Conservation (phyloP, 257 asterid species). For the Cordia subcordata region DNA sequence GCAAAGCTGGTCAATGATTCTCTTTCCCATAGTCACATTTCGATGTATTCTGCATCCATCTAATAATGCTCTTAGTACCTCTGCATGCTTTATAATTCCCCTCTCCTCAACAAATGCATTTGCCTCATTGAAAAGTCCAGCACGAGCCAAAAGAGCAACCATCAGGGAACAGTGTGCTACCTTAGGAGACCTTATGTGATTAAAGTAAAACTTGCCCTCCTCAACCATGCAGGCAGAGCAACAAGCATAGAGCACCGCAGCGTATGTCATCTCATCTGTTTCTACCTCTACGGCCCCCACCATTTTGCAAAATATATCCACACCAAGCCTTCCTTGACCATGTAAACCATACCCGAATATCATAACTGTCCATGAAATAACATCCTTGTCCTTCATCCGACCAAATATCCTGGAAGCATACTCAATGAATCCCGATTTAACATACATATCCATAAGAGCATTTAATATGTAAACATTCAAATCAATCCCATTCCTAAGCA, state of each 20-base stretch:
- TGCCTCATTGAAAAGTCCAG: slow-evolving; percentile 22
- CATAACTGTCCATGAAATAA: slow-evolving; percentile 29
- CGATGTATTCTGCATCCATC: slow-evolving; percentile 26
- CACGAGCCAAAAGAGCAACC: slow-evolving; percentile 29
- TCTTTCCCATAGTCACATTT: slow-evolving; percentile 8
- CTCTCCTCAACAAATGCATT: slow-evolving; percentile 15
- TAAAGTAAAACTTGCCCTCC: slow-evolving; percentile 21
- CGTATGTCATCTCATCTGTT: slow-evolving; percentile 18
- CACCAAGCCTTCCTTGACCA: slow-evolving; percentile 24
- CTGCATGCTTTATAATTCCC: slow-evolving; percentile 12
- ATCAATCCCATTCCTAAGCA: slow-evolving; percentile 20
- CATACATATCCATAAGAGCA: slow-evolving; percentile 29
- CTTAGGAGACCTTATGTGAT: slow-evolving; percentile 21
- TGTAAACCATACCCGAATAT: slow-evolving; percentile 24
- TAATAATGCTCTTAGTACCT: slow-evolving; percentile 30
- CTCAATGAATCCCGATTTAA: slow-evolving; percentile 28
- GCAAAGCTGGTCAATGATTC: slow-evolving; percentile 17
- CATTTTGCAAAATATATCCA: slow-evolving; percentile 16
- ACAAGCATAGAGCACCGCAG: slow-evolving; percentile 23
- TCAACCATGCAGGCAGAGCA: slow-evolving; percentile 22
- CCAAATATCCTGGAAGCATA: slow-evolving; percentile 24
- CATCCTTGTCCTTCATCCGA: slow-evolving; percentile 17
- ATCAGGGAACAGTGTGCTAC: slow-evolving; percentile 23
- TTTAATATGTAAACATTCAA: slow-evolving; percentile 16
- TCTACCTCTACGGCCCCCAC: slow-evolving; percentile 3